Conservation (phyloP, 345 rosid genomes). For the Eutrema yunnanense region DNA sequence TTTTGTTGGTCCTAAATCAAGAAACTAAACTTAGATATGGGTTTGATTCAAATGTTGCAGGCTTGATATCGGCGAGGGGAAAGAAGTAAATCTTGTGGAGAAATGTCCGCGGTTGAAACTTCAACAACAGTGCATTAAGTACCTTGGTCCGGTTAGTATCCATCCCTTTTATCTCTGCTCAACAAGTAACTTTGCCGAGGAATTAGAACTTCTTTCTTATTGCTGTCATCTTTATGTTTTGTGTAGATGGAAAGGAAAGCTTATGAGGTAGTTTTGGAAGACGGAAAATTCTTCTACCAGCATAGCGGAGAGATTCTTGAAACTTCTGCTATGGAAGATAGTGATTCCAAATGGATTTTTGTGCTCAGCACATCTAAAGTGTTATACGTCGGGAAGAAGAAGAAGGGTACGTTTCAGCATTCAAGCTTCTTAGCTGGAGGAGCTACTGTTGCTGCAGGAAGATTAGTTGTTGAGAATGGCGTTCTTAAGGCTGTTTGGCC, state of each 20-base stretch:
- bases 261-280: slow-evolving; percentile 68
- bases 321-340: slow-evolving; percentile 33
- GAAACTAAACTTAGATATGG: slow-evolving; percentile 10
- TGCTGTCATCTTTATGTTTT: background rate
- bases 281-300: slow-evolving; percentile 63
- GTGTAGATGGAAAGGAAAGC: slow-evolving; percentile 74
- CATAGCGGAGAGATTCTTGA: slow-evolving; percentile 59
- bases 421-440: slow-evolving; percentile 98
- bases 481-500: slow-evolving; percentile 92
- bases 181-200: background rate
- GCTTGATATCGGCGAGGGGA: slow-evolving; percentile 97
- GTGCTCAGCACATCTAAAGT: slow-evolving; percentile 74
- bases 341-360: slow-evolving; percentile 81
- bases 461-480: slow-evolving; percentile 60
- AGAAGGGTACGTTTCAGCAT: slow-evolving; percentile 81
- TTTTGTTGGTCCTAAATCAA: background rate
- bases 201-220: slow-evolving; percentile 12
- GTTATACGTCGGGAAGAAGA: slow-evolving; percentile 74
- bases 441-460: slow-evolving; percentile 76
- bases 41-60: slow-evolving; percentile 38
- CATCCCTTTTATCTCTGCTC: background rate
- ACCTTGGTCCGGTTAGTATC: slow-evolving; percentile 83
- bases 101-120: slow-evolving; percentile 72
- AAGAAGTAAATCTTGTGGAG: slow-evolving; percentile 65
- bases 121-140: slow-evolving; percentile 86